A percentile compares a stretch with the other conserved stretches of the same genome.
phyloP scores from a whole-genome alignment of 441 rosid genomes.

The Codiaeum variegatum region DNA sequence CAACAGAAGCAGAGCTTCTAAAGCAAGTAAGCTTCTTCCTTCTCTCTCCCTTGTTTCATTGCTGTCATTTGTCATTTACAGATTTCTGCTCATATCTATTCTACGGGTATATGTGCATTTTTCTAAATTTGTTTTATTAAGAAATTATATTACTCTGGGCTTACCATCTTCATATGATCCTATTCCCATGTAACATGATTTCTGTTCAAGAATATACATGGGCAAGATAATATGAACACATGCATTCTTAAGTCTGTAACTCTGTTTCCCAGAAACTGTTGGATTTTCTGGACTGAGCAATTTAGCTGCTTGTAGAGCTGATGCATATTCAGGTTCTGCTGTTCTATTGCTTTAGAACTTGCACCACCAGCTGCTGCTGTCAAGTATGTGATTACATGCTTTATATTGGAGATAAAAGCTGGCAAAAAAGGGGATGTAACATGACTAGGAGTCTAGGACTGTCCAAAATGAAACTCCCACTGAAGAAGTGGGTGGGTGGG shows the following conservation, averaged over 20 bases:
- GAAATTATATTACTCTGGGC: neutral
- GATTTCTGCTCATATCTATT: conserved; percentile 1
- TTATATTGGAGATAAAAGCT: neutral
- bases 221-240: neutral
- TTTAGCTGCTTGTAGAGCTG: neutral
- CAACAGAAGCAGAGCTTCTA: conserved; percentile 80
- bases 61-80: neutral
- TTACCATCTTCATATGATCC: neutral
- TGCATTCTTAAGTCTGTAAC: neutral
- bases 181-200: neutral
- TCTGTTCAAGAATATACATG: neutral
- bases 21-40: conserved; percentile 56
- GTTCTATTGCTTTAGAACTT: neutral
- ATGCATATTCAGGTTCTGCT: neutral
- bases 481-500: no score
- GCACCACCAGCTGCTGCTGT: neutral
- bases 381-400: neutral
- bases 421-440: neutral
- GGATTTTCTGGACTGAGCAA: neutral
- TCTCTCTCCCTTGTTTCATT: neutral
- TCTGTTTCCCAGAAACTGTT: neutral
- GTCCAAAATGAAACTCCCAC: no score
- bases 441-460: no score
- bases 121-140: neutral
- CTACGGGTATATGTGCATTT: neutral